These are phyloP conservation scores for Oryza meyeriana DNA, from an alignment of 176 grass and related monocot species.

Conservation along the genomic window DNA sequence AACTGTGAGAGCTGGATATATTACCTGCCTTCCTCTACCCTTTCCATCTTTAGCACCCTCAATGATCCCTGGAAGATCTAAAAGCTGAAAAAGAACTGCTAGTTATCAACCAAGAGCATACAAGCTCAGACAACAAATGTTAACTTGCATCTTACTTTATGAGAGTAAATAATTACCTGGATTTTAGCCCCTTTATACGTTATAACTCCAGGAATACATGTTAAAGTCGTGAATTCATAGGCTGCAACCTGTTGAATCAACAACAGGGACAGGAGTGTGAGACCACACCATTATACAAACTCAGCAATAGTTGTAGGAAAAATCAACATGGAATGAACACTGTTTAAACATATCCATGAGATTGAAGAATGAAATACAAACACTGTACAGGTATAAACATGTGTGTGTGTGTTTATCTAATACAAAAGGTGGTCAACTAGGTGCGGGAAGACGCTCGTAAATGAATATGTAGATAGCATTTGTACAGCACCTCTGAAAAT, in stretches of 20 bases:
- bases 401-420: background rate
- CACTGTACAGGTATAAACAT: background rate
- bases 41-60: slow-evolving; percentile 99
- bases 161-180: slow-evolving; percentile 51
- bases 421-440: slow-evolving; percentile 2
- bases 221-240: slow-evolving; percentile 95
- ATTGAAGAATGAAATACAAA: background rate
- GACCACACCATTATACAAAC: background rate
- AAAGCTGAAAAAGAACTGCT: slow-evolving; percentile 48
- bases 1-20: background rate
- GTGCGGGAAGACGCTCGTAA: slow-evolving; percentile 4
- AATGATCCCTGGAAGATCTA: slow-evolving; percentile 97
- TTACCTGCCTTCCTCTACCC: slow-evolving; percentile 99
- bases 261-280: background rate
- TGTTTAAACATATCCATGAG: background rate
- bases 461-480: slow-evolving; percentile 14
- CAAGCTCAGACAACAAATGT: background rate
- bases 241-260: slow-evolving; percentile 70
- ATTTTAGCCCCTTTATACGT: slow-evolving; percentile 90
- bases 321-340: background rate
- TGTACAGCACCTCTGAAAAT: slow-evolving; percentile 79
- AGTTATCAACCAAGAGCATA: slow-evolving; percentile 11
- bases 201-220: slow-evolving; percentile 88
- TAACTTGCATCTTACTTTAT: background rate
- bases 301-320: background rate